A percentile compares a stretch with the other conserved stretches of the same genome.
Evolutionary conservation across 345 rosid genomes (phyloP).

Genomic region (Eucalyptus erythrocorys): DNA sequence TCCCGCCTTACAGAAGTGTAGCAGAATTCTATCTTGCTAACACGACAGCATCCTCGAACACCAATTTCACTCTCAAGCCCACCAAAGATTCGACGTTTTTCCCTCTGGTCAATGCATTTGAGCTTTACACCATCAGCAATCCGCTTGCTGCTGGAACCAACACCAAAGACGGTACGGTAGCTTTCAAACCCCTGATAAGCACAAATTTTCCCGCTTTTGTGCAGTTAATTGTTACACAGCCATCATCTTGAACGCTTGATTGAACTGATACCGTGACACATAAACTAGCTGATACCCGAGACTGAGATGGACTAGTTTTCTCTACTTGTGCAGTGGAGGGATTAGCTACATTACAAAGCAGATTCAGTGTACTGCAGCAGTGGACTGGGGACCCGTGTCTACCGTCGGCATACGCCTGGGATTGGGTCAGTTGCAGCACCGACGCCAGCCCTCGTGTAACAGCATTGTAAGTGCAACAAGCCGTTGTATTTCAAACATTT

Average conservation of each 20-base stretch:
- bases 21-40: background rate
- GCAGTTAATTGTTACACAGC: background rate
- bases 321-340: background rate
- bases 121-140: background rate
- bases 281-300: background rate
- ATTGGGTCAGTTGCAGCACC: background rate
- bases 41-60: background rate
- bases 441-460: background rate
- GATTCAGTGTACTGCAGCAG: background rate
- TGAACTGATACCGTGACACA: background rate
- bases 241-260: background rate
- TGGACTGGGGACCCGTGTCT: slow-evolving; percentile 10
- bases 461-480: background rate
- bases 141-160: background rate
- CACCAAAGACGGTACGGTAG: background rate
- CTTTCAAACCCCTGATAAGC: too few species aligned
- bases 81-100: background rate
- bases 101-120: background rate
- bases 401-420: background rate
- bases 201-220: background rate
- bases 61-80: background rate
- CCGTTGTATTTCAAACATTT: background rate
- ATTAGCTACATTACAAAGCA: background rate
- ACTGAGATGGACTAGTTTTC: background rate
- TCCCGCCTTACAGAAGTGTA: background rate